phyloP scores from a whole-genome alignment of 805 yeast species.

The Metschnikowia santaceciliae region DNA sequence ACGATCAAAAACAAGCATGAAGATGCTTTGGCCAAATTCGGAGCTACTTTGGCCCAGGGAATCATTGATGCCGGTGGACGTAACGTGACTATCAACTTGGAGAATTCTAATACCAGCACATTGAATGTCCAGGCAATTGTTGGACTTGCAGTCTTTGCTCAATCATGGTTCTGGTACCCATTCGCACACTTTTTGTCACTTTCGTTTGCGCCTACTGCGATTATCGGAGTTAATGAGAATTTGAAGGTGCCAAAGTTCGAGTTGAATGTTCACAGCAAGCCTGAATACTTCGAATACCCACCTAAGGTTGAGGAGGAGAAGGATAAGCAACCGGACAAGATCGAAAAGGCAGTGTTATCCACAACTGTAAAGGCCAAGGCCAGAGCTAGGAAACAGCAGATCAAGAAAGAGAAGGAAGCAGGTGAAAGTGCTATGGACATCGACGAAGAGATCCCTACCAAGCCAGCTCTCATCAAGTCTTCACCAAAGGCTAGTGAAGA shows the following conservation, averaged over 20 bases:
- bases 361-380: conserved; percentile 94
- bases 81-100: conserved; percentile 89
- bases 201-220: conserved; percentile 88
- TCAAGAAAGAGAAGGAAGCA: conserved; percentile 50
- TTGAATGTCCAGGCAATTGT: conserved; percentile 88
- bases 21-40: conserved; percentile 95
- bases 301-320: conserved; percentile 78
- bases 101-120: conserved; percentile 84
- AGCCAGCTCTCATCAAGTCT: conserved; percentile 1
- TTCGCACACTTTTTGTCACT: conserved; percentile 87
- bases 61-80: conserved; percentile 98
- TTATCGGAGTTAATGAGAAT: conserved; percentile 82
- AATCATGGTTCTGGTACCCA: conserved; percentile 99
- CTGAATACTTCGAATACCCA: conserved; percentile 82
- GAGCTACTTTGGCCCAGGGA: conserved; percentile 96
- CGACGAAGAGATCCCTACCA: conserved; percentile 22
- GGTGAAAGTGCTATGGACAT: conserved; percentile 42
- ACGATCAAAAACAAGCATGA: conserved; percentile 86
- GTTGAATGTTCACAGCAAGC: conserved; percentile 75
- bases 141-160: conserved; percentile 84
- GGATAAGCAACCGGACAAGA: conserved; percentile 80
- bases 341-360: conserved; percentile 89
- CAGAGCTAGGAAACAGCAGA: conserved; percentile 68
- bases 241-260: conserved; percentile 82
- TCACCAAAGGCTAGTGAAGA: conserved; percentile 13